phyloP scores from a whole-genome alignment of 2,329 filamentous ascomycete species.

The Colletotrichum graminicola region DNA sequence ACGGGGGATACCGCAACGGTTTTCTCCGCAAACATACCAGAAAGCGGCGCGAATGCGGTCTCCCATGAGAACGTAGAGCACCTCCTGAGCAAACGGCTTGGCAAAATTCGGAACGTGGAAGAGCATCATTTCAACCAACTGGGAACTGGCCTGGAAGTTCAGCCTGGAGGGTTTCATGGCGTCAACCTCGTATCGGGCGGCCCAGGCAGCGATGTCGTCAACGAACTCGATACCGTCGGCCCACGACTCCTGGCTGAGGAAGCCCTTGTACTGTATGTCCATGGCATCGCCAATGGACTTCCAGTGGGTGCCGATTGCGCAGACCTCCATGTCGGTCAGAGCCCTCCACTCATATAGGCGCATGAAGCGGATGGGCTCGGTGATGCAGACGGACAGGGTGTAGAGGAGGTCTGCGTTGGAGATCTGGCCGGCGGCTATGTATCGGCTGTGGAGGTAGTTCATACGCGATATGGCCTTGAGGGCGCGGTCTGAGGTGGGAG shows the following conservation, averaged over 20 bases:
- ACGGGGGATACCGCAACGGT: not conserved
- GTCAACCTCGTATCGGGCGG: slow-evolving; percentile 68
- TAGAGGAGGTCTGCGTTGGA: slow-evolving; percentile 55
- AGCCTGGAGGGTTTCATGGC: slow-evolving; percentile 67
- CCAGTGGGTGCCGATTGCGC: slow-evolving; percentile 77
- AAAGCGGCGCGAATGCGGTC: slow-evolving; percentile 74
- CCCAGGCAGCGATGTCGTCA: slow-evolving; percentile 62
- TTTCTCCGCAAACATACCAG: slow-evolving; percentile 58
- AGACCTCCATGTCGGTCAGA: slow-evolving; percentile 75
- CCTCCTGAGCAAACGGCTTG: slow-evolving; percentile 61
- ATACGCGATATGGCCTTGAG: slow-evolving; percentile 55
- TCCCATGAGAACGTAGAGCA: slow-evolving; percentile 72
- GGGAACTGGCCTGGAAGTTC: slow-evolving; percentile 66
- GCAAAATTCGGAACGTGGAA: slow-evolving; percentile 63
- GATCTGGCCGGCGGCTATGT: slow-evolving; percentile 53
- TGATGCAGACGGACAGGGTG: slow-evolving; percentile 68
- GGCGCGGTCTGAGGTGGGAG: slow-evolving; percentile 51
- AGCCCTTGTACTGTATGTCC: slow-evolving; percentile 66
- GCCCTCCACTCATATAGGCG: slow-evolving; percentile 77
- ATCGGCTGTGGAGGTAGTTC: slow-evolving; percentile 56
- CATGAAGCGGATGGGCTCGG: slow-evolving; percentile 75
- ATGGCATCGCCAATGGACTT: slow-evolving; percentile 78
- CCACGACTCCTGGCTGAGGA: slow-evolving; percentile 56
- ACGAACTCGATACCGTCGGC: slow-evolving; percentile 64
- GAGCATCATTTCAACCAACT: slow-evolving; percentile 72